Evolutionary conservation across 116 monocot species (phyloP), one percentile per base, ranked within the genome.

Genomic region (Cymodocea nodosa): DNA sequence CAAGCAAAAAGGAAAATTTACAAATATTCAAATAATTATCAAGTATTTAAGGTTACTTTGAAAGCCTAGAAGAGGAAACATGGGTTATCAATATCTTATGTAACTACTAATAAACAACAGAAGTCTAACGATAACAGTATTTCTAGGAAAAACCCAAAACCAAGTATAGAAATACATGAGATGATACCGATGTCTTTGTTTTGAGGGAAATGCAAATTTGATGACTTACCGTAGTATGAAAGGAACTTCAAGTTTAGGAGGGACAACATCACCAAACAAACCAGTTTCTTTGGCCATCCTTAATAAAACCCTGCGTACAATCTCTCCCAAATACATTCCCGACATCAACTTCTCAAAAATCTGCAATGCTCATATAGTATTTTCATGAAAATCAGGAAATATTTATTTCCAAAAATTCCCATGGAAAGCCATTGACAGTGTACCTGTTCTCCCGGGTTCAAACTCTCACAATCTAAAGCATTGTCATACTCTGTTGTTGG

Each of bases 401-500:
- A 24, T 23, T 20, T 25, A 4, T 51, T 24, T 24, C 4, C 15
- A 25, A 35, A 2, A 53, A 17, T 35, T 13, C 39, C 35, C 56
- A n/a, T 64, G 49, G 23, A 35, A 52, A 30, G 1, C 3, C 1
- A 30, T 30, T 30, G 30, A 44, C 0, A 5, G 35, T 6, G n/a
- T 73, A 76, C 93, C 85, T 93, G 93, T 50, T 93, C 88, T 24
- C 83, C 81, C 51, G 81, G 88, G 52, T 93, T 93, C 60, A 81
- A 74, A 65, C 88, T 93, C 3, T 88, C 93, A 53, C 17, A 23
- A 68, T 93, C 93, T 36, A 93, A 56, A 23, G 75, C 83, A 39
- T 62, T 50, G 34, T 93, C 93, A 60, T 79, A 85, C 44, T 81
- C 79, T 50, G 85, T 85, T 19, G 73, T 56, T 4, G 93, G 93